Evolutionary conservation across 202 grass and related monocot species (phyloP).

Genomic region (Setaria italica): DNA sequence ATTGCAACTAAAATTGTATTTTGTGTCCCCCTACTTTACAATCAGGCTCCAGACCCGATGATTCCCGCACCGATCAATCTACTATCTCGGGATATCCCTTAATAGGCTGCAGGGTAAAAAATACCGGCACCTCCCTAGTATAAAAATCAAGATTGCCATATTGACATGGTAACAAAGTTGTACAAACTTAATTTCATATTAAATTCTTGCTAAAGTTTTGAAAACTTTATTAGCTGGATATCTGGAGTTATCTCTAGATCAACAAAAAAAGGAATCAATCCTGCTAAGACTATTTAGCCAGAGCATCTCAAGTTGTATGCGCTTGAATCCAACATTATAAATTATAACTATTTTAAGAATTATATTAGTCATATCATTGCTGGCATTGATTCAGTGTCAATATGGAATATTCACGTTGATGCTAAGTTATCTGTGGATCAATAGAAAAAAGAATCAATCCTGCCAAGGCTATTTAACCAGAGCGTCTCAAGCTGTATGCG

Average conservation of each 20-base stretch:
- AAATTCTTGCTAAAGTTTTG: constrained; percentile 31
- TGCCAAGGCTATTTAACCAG: no score
- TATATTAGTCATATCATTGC: neutral
- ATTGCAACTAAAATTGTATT: neutral
- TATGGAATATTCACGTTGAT: neutral
- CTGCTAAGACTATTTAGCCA: neutral
- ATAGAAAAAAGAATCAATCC: neutral
- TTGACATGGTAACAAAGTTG: neutral
- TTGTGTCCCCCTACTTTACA: no score
- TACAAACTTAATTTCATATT: neutral
- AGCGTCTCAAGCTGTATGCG: neutral
- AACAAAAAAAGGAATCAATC: neutral
- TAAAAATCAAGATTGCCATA: neutral
- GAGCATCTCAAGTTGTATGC: neutral
- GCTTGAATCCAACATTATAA: neutral
- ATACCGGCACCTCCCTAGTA: neutral
- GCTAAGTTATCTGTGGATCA: neutral
- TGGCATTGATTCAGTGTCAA: no score
- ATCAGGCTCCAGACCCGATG: no score
- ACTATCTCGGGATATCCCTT: no score
- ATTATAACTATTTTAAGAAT: neutral
- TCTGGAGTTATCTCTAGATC: neutral
- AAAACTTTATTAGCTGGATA: neutral
- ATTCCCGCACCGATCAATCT: no score
- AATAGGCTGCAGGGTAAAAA: no score